Base-by-base conservation (phyloP, 2,329 filamentous ascomycete genomes). In the Sporothrix protearum region DNA sequence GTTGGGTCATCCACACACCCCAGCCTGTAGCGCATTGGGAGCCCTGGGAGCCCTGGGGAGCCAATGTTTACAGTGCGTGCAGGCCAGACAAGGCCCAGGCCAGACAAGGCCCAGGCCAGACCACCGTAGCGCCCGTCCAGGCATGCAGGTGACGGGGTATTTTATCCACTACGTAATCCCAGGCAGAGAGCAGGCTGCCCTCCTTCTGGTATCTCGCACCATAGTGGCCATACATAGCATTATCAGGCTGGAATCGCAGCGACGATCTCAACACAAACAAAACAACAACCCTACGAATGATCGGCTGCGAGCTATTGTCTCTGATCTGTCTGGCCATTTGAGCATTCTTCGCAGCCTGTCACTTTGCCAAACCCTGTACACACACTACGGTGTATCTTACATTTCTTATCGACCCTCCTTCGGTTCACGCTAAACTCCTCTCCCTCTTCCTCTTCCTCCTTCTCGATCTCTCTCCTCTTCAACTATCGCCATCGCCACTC, bases 101-200 rank as follows among this genome's bases (percentile, higher is more conserved):
- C 63, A 66, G 59, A 69, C 53, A 71, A 45, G 64, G 28, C 42
- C 25, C 45, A 51, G 64, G 45, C 63, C 63, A 66, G 59, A 66
- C 63, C 63, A 49, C 25, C 63, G 28, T 68, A 61, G 39, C 55
- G 64, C 53, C 55, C 33, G 45, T 28, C 59, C 69, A 49, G 33
- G 51, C 42, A 47, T 36, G 55, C 39, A 59, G 53, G 57, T 63
- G 28, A 28, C 16, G n/a, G 22, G 22, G 47, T 22, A 14, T 39
- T 39, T 66, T 69, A 51, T 55, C 61, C 68, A 72, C 71, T 73
- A 71, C 71, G 71, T 71, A 72, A 71, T 68, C 3, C 72, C 68
- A 70, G 72, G 68, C 68, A 72, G 67, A 66, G 69, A 72, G 59
- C 42, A 66, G 59, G 59, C 59, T 45, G 36, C 59, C 59, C 36